A percentile compares a stretch with the other conserved stretches of the same genome.
Evolutionary conservation across 768 basidiomycete genomes (phyloP).

Genomic region (Rhodosporidiobolus sp.): DNA sequence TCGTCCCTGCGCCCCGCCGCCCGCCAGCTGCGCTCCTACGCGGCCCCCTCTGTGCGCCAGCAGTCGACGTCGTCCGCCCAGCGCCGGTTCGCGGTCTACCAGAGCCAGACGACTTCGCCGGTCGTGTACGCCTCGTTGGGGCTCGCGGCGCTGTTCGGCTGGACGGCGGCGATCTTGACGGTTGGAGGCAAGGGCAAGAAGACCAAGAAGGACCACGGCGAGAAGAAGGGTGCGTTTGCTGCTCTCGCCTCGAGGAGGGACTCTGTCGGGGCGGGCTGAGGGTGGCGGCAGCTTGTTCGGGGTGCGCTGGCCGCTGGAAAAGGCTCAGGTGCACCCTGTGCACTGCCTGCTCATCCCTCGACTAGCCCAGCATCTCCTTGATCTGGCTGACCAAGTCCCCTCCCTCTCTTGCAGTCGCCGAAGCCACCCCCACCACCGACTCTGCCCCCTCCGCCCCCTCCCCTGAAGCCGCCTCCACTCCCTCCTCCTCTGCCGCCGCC

Average conservation of each 20-base stretch:
- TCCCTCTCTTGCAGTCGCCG: not conserved
- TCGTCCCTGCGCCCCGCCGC: slow-evolving; percentile 14
- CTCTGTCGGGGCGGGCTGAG: no score
- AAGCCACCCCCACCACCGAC: not conserved
- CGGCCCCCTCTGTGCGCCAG: not conserved
- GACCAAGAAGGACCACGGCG: not conserved
- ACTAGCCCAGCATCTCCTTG: not conserved
- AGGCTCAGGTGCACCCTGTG: not conserved
- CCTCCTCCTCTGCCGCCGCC: not conserved
- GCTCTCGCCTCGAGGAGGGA: not conserved
- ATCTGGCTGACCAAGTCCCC: not conserved
- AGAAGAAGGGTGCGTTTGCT: not conserved
- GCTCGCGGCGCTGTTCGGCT: slow-evolving; percentile 24
- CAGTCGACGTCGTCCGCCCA: not conserved
- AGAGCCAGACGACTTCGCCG: slow-evolving; percentile 21
- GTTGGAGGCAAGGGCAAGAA: slow-evolving; percentile 18
- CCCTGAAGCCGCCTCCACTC: not conserved
- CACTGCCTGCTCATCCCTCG: no score
- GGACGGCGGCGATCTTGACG: slow-evolving; percentile 27
- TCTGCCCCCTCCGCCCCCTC: slow-evolving; percentile 11
- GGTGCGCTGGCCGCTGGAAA: not conserved
- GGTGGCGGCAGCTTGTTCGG: no score
- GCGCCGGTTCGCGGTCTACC: slow-evolving; percentile 16
- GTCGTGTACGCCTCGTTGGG: slow-evolving; percentile 30
- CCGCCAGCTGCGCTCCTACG: not conserved